Evolutionary conservation across 352 stramenopile species (phyloP), one percentile per base, ranked within the genome.

Genomic region (Detonula confervacea): DNA sequence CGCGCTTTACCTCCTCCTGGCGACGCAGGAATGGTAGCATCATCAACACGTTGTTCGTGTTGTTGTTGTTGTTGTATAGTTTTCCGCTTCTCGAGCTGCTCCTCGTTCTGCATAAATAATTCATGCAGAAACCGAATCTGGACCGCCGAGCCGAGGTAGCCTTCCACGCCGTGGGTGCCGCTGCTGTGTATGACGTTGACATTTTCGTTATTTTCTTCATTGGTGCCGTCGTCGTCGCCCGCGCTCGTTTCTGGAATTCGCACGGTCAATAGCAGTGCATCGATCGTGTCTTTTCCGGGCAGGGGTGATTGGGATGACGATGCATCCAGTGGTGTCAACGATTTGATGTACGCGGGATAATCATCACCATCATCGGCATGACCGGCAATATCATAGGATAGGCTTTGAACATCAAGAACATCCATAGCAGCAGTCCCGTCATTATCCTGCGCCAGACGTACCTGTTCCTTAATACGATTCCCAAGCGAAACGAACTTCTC

Each of bases 81-180:
- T n/a, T n/a, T n/a, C n/a, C n/a, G n/a, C n/a, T 66, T 12, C 11
- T 37, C 2, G 0, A 67, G 25, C 37, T 12, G 18, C 42, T 63
- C 24, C 62, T 81, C 29, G 35, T 62, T 42, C 29, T 44, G 22
- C n/a, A 73, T 29, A 49, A 80, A 46, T 54, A 79, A 54, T 30
- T 75, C 72, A 24, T 83, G 67, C 22, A 94, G 55, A 20, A 87
- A 83, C 24, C 81, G 73, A 46, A 90, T 56, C 71, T 94, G 89
- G 56, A 92, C 81, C 12, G 89, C 87, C 29, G 66, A 82, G 63
- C 89, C 89, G 1, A 87, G 69, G 71, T 91, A 93, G 25, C 89
- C 89, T 78, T 94, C 89, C 0, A 92, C 80, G 1, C 89, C 89
- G 69, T 94, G 89, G n/a, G 80, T 65, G 2, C 85, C 89, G 18